Conservation (phyloP, 495 filamentous ascomycete species). For the Friedmanniomyces endolithicus region DNA sequence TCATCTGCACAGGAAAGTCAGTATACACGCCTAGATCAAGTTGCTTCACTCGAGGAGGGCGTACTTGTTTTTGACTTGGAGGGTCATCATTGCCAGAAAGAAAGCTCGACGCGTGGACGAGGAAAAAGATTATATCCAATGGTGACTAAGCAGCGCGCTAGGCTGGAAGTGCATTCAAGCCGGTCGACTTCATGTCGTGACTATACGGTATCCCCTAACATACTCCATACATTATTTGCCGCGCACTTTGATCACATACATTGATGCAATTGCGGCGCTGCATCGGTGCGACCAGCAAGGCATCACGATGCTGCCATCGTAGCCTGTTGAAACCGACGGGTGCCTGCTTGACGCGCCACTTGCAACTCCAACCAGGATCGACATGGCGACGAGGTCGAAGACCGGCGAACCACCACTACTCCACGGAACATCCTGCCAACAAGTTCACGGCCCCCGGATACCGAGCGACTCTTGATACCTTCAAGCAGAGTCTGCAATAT, state of each 20-base stretch:
- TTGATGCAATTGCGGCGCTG: conserved; percentile 17
- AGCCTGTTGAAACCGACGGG: neutral
- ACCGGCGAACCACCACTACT: neutral
- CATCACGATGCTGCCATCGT: neutral
- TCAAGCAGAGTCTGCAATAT: conserved; percentile 13
- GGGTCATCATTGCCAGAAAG: conserved; percentile 49
- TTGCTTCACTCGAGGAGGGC: neutral
- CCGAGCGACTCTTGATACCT: conserved; percentile 1
- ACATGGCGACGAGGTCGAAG: neutral
- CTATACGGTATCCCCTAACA: neutral
- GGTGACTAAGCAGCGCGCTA: conserved; percentile 2
- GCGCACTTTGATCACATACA: neutral
- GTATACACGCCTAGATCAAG: neutral
- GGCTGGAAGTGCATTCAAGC: neutral
- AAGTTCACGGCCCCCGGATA: neutral
- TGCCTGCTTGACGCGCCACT: neutral
- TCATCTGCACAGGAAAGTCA: conserved; percentile 53
- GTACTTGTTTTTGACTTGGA: conserved; percentile 88
- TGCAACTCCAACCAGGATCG: neutral
- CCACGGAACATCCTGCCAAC: neutral
- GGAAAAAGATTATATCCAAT: neutral
- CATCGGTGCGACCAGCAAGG: neutral
- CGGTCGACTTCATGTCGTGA: neutral
- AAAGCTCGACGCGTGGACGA: neutral
- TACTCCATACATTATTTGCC: neutral